phyloP scores from a whole-genome alignment of 2,329 filamentous ascomycete species.

The Beauveria pseudobassiana region DNA sequence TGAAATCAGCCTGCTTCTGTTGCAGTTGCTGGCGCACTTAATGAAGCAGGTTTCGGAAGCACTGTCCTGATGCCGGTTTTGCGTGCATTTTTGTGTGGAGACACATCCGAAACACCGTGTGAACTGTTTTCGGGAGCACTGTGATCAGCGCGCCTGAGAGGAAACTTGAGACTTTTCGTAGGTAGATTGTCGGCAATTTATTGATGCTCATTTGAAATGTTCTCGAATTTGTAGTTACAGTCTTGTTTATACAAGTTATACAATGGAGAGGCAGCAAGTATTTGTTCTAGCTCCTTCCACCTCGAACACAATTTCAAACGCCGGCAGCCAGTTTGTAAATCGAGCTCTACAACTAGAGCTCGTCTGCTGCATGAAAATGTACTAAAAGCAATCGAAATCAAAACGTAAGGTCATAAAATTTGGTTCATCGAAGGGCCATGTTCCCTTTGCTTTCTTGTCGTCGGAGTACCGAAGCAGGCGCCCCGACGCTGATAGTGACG shows the following conservation, averaged over 20 bases:
- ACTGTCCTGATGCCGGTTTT: not conserved
- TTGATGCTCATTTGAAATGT: not conserved
- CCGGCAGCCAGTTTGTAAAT: not conserved
- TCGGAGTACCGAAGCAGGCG: constrained; percentile 19
- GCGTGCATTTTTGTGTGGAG: constrained; percentile 3
- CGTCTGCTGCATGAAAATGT: constrained; percentile 1
- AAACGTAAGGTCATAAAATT: constrained; percentile 1
- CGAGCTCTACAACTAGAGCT: not conserved
- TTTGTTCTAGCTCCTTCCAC: not conserved
- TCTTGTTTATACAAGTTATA: constrained; percentile 10
- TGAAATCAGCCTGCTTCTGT: not conserved
- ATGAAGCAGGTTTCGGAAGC: constrained; percentile 6
- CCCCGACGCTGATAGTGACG: constrained; percentile 30
- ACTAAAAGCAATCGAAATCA: not conserved
- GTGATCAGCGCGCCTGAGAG: not conserved
- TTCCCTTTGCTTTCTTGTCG: constrained; percentile 24
- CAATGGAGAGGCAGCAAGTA: not conserved
- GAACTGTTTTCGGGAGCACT: not conserved
- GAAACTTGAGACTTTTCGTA: not conserved
- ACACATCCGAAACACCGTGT: not conserved
- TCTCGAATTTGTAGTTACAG: constrained; percentile 1
- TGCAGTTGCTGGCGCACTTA: not conserved
- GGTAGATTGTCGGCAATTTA: not conserved
- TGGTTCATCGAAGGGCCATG: constrained; percentile 23
- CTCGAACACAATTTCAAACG: constrained; percentile 1